Base-by-base conservation (phyloP, 306 rosid genomes). In the Gillenia trifoliata region DNA sequence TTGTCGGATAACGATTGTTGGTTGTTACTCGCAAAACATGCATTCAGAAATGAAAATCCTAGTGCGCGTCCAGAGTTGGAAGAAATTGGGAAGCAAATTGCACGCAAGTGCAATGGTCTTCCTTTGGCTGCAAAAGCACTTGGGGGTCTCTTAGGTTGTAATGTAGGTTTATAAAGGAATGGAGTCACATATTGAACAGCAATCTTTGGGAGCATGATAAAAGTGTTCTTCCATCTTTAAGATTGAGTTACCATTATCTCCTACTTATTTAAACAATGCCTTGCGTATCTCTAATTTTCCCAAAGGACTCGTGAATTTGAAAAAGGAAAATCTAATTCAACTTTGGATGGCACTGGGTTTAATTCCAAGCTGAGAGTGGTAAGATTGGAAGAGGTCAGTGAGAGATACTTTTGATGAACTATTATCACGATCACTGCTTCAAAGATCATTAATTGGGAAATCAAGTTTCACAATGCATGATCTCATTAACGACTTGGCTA, bases 321-420 rank as follows among this genome's bases (percentile, higher is more conserved):
- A n/a, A n/a, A n/a, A n/a, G n/a, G n/a, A n/a, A n/a, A n/a, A n/a
- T n/a, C n/a, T n/a, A n/a, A n/a, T n/a, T n/a, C n/a, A n/a, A n/a
- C n/a, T n/a, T n/a, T n/a, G 84, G 80, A 64, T 75, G 73, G 80
- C 74, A 2, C 63, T 73, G 19, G 64, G 70, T 54, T 19, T 80
- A 30, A 19, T 80, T 25, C 34, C 23, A 50, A 54, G 26, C 11
- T 0, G 29, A 64, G 6, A 12, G 19, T 15, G n/a, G 9, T 16
- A 45, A 45, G 25, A 29, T 63, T 70, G 34, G 80, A 70, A 54
- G 66, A 62, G 0, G 30, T 43, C 2, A 73, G 75, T 3, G 16
- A 74, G 30, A 56, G 61, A 2, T 80, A 50, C n/a, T 38, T n/a
- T 78, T 22, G 6, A n/a, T 47, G 76, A 80, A 2, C 16, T 75